phyloP scores from a whole-genome alignment of 305 asterid species.

The Solanum hybrid region DNA sequence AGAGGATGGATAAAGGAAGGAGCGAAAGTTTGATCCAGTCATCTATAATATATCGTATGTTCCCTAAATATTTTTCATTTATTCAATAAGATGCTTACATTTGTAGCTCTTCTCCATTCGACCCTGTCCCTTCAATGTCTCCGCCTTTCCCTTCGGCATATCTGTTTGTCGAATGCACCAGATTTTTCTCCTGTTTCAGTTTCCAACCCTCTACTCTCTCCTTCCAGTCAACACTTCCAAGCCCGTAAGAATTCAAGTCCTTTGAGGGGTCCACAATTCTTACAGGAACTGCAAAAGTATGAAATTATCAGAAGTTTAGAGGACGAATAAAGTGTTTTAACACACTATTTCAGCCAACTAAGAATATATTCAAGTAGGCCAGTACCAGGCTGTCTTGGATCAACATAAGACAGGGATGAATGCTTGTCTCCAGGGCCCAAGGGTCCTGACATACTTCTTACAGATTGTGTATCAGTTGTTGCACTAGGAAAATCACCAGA shows the following conservation, averaged over 20 bases:
- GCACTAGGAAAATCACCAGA: constrained; percentile 82
- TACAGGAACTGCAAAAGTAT: constrained; percentile 46
- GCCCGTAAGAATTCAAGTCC: constrained; percentile 66
- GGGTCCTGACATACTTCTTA: constrained; percentile 95
- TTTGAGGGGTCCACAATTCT: constrained; percentile 66
- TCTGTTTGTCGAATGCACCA: constrained; percentile 5
- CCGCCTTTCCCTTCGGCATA: constrained; percentile 66
- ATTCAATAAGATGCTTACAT: constrained; percentile 39
- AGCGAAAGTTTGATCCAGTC: not conserved
- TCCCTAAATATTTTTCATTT: not conserved
- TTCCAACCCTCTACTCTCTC: constrained; percentile 26
- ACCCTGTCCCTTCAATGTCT: constrained; percentile 86
- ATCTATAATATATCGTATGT: not conserved
- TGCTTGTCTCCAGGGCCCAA: constrained; percentile 61
- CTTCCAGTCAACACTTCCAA: constrained; percentile 50
- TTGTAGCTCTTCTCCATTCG: constrained; percentile 86
- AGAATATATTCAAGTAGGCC: not conserved
- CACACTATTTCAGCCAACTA: not conserved
- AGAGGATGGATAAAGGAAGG: not conserved
- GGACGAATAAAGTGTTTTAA: not conserved
- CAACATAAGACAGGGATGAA: constrained; percentile 51
- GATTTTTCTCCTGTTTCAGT: constrained; percentile 17
- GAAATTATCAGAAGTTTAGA: constrained; percentile 7
- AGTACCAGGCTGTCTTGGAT: constrained; percentile 66
- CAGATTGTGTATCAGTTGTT: constrained; percentile 69